Base-by-base conservation (phyloP, 2,329 filamentous ascomycete species). In the Drechslerella dactyloides region DNA sequence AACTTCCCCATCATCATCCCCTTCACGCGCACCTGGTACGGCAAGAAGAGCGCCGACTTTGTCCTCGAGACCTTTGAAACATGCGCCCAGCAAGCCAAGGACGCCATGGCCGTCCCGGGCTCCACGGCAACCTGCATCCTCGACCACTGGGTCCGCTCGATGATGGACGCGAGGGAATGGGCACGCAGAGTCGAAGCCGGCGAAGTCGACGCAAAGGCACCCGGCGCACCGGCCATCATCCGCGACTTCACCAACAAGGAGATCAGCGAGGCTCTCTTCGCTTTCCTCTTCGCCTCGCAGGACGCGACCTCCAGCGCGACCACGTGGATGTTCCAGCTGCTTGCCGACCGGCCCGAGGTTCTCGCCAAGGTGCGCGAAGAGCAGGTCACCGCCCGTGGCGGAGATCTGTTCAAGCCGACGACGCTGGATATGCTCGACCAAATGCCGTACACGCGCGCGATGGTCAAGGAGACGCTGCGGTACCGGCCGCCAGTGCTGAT, bases 1-100 rank as follows among this genome's bases (percentile, higher is more conserved):
- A 97, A 97, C 84, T 96, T 97, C 83, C 93, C 94, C 69, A 90
- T 97, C 81, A 97, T 97, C 79, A 81, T 97, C 44, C 93, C 93
- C 42, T 97, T 86, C 84, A 97, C 93, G 79, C 93, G 92, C 83
- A 92, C 92, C 3, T 97, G 92, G 92, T 96, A 96, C 78, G 94
- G 93, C 77, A 96, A 97, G 85, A 96, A 93, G 83, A 91, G 92
- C 30, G 88, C 93, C 68, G 91, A 96, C 78, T 91, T 96, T 88
- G 91, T 96, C 35, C 84, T 97, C 75, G 85, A 85, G 54, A 93
- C 96, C 79, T 97, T 97, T 78, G 82, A 89, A 79, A 93, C 91
- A 81, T 97, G 93, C 78, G 90, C 93, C 52, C 90, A 91, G 74
- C 96, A 97, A 84, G 90, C 90, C 81, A 96, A 94, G 84, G 89